A percentile compares a stretch with the other conserved stretches of the same genome.
Evolutionary conservation across 2,329 filamentous ascomycete species (phyloP).

Genomic region (Bipolaris zeicola): DNA sequence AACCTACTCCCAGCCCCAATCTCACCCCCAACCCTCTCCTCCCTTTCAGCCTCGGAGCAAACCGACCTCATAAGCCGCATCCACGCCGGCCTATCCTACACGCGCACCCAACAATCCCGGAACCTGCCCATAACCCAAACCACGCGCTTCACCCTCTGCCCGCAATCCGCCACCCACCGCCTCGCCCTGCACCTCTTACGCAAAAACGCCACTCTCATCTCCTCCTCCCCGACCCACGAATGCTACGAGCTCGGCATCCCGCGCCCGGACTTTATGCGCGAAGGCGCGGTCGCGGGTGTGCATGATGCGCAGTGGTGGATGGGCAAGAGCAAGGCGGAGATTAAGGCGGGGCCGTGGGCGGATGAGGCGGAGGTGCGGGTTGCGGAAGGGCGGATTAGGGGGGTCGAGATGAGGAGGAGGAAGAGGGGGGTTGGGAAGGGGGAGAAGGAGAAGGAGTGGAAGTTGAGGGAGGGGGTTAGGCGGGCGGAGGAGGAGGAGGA

Average conservation of each 20-base stretch:
- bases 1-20: too few relatives aligned
- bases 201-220: conserved; percentile 3
- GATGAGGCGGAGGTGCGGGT: conserved; percentile 8
- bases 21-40: too few relatives aligned
- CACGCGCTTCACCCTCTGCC: conserved; percentile 12
- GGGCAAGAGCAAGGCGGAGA: conserved; percentile 8
- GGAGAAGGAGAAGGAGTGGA: conserved; percentile 9
- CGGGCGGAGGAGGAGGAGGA: conserved; percentile 1
- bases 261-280: conserved; percentile 5
- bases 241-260: conserved; percentile 12
- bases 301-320: conserved; percentile 23
- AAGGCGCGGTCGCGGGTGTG: background rate
- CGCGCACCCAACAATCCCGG: background rate
- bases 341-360: conserved; percentile 19
- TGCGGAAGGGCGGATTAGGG: background rate
- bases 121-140: conserved; percentile 6
- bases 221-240: background rate
- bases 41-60: too few relatives aligned
- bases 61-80: conserved; percentile 8
- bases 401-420: conserved; percentile 2
- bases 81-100: conserved; percentile 7
- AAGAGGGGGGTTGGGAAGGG: conserved; percentile 2
- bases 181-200: conserved; percentile 1
- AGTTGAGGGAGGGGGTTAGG: conserved; percentile 18
- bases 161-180: background rate